These are phyloP conservation scores for Candida schatavii DNA, from an alignment of 805 yeast species.

Conservation along the genomic window DNA sequence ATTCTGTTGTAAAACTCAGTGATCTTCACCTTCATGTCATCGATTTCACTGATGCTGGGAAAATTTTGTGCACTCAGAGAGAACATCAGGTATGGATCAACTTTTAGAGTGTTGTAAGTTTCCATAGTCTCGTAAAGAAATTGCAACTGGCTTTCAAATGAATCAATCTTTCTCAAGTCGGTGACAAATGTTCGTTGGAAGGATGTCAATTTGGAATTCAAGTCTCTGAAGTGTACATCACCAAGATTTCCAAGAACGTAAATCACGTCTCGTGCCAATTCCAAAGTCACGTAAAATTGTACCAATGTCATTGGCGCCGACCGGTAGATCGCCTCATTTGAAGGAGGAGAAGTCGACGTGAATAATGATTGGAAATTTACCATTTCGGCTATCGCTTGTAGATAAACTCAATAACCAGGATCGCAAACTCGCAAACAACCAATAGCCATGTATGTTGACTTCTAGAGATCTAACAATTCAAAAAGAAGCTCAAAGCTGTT, in stretches of 20 bases:
- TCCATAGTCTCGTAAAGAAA: conserved; percentile 27
- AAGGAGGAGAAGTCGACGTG: not conserved
- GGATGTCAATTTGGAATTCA: conserved; percentile 45
- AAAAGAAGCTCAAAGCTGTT: too few relatives aligned
- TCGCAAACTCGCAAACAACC: too few relatives aligned
- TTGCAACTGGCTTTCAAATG: conserved; percentile 27
- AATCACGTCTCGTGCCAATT: conserved; percentile 43
- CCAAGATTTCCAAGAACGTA: conserved; percentile 36
- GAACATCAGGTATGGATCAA: conserved; percentile 23
- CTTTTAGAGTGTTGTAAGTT: conserved; percentile 25
- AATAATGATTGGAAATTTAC: not conserved
- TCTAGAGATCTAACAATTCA: too few relatives aligned
- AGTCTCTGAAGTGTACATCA: conserved; percentile 44
- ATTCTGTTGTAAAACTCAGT: conserved; percentile 26
- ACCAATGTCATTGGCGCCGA: conserved; percentile 50
- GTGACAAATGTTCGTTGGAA: conserved; percentile 45
- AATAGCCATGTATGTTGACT: too few relatives aligned
- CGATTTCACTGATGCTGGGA: conserved; percentile 35
- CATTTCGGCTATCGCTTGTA: too few relatives aligned
- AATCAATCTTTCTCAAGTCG: conserved; percentile 39
- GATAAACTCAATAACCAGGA: too few relatives aligned
- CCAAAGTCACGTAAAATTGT: conserved; percentile 47
- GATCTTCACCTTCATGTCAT: conserved; percentile 25
- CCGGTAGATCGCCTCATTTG: conserved; percentile 39
- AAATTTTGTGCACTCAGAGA: conserved; percentile 57